Base-by-base conservation (phyloP, 768 basidiomycete species). In the Crucibulum laeve region DNA sequence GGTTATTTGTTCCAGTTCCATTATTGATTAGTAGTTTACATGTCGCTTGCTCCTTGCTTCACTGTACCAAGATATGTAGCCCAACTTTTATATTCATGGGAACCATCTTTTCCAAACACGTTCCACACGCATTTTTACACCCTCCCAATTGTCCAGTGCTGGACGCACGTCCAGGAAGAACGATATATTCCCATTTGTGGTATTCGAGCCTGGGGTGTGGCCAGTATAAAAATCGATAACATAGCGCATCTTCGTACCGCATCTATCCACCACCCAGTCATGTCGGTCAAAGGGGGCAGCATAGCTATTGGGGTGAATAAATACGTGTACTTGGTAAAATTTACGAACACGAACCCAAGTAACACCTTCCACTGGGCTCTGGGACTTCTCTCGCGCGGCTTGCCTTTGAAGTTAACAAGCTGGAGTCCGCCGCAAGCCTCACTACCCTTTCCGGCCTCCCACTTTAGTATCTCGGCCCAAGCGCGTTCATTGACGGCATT, bases 181-280 rank as follows among this genome's bases (percentile, higher is more conserved):
- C 0, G 92, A 90, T 11, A 89, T 64, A 44, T 79, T 75, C 45
- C 68, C 72, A 18, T 70, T 62, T 1, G 70, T 55, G 8, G 77
- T 54, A 10, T 62, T 68, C n/a, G n/a, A n/a, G n/a, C n/a, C n/a
- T 19, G 68, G 55, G 35, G 62, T 68, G 25, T 80, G 80, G 14
- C 95, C 95, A 3, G 89, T 87, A 69, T 99, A 99, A 65, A 98
- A 99, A 66, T 99, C 96, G 55, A 99, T 96, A 46, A 99, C 82
- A 68, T 99, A 99, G 40, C 95, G 84, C 59, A 92, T 73, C 45
- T 80, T 82, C 6, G 78, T 80, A 4, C 93, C 95, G 58, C 94
- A 96, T 25, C 95, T 83, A 62, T 96, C 92, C 39, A 99, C 83
- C 39, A 91, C 63, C 96, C 96, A 99, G 62, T 98, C 95, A 53